Percentiles rank a stretch among this genome's conserved stretches.
phyloP scores from a whole-genome alignment of 169 alveolate genomes.

The Perkinsus olseni region DNA sequence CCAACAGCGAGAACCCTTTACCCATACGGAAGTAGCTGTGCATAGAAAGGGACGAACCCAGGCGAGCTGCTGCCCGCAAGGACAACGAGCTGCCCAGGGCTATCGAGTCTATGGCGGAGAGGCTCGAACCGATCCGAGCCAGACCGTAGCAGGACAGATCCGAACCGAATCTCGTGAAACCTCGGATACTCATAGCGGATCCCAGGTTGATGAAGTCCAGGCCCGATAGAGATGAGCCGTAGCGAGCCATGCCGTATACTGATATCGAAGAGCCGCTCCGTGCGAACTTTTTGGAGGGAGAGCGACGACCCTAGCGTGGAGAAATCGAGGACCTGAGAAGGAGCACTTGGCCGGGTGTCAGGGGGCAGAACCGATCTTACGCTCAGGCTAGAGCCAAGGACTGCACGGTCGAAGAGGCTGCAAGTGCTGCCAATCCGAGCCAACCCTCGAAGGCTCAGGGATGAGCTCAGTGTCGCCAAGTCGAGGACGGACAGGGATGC shows the following conservation, averaged over 20 bases:
- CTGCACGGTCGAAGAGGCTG: background rate
- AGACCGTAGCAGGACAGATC: background rate
- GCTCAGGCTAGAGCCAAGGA: background rate
- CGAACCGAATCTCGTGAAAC: background rate
- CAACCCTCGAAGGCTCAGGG: background rate
- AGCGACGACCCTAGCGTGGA: background rate
- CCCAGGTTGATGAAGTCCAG: conserved; percentile 4
- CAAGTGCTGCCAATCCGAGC: background rate
- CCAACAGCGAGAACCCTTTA: background rate
- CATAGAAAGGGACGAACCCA: background rate
- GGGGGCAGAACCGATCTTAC: background rate
- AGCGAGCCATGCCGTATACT: background rate
- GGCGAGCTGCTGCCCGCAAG: background rate
- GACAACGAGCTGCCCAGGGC: background rate
- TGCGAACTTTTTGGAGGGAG: background rate
- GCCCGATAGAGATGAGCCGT: background rate
- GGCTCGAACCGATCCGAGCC: background rate
- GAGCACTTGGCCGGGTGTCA: background rate
- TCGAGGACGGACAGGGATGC: background rate
- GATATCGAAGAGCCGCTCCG: background rate
- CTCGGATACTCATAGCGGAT: background rate
- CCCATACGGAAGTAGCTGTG: background rate
- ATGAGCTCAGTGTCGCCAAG: background rate
- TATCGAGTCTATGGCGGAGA: background rate
- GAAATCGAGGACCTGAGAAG: background rate